These are phyloP conservation scores for Rhynchosporium agropyri DNA, from an alignment of 2,329 filamentous ascomycete genomes.

Conservation along the genomic window DNA sequence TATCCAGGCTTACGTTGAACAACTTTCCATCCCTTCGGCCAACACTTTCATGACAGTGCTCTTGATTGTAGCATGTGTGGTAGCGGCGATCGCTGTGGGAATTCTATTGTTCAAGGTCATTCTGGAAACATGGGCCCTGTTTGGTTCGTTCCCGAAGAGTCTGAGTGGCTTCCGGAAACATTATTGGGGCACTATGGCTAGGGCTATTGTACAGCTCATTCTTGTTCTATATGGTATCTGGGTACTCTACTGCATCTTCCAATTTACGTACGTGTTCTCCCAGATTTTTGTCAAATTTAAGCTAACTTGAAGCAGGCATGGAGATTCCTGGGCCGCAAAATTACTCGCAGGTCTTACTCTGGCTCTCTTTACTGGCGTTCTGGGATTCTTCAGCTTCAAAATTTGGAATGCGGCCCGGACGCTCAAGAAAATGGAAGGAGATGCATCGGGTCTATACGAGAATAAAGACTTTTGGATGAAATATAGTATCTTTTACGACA, in stretches of 20 bases:
- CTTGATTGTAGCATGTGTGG: slow-evolving; percentile 82
- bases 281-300: not conserved
- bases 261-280: slow-evolving; percentile 64
- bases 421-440: slow-evolving; percentile 76
- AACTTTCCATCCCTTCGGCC: slow-evolving; percentile 80
- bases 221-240: slow-evolving; percentile 91
- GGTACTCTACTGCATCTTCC: slow-evolving; percentile 94
- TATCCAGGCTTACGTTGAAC: slow-evolving; percentile 80
- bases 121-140: slow-evolving; percentile 89
- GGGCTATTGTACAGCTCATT: slow-evolving; percentile 87
- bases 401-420: slow-evolving; percentile 77
- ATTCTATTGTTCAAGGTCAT: slow-evolving; percentile 91
- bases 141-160: slow-evolving; percentile 78
- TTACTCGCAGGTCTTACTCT: slow-evolving; percentile 80
- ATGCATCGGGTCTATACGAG: slow-evolving; percentile 74
- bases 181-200: slow-evolving; percentile 91
- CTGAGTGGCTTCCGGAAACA: slow-evolving; percentile 87
- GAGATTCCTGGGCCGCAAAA: slow-evolving; percentile 94
- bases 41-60: slow-evolving; percentile 98
- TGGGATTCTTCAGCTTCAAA: slow-evolving; percentile 82
- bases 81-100: slow-evolving; percentile 80
- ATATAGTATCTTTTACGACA: slow-evolving; percentile 97
- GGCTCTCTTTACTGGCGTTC: slow-evolving; percentile 74
- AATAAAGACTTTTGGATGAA: slow-evolving; percentile 90
- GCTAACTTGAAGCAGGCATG: slow-evolving; percentile 48